A percentile compares a stretch with the other conserved stretches of the same genome.
Evolutionary conservation across 2,329 filamentous ascomycete species (phyloP).

Genomic region (Trichothecium sympodiale): DNA sequence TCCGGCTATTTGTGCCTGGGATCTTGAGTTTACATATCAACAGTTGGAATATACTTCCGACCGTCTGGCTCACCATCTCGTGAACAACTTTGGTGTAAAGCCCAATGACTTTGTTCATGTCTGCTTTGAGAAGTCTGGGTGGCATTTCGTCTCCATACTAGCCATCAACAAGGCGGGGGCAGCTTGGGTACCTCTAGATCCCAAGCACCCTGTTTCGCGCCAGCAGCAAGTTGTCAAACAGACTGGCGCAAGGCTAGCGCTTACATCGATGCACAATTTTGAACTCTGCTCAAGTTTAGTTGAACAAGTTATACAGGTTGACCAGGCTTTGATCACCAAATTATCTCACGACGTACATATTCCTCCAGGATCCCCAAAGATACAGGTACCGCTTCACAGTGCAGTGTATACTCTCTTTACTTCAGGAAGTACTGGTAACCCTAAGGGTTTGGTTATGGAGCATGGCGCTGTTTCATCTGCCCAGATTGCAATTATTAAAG

Average conservation of each 20-base stretch:
- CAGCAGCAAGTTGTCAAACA: not conserved
- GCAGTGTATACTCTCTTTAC: slow-evolving; percentile 8
- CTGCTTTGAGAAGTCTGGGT: slow-evolving; percentile 5
- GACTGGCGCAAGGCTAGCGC: slow-evolving; percentile 1
- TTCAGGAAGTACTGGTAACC: slow-evolving; percentile 8
- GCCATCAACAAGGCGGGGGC: slow-evolving; percentile 6
- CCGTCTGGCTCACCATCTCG: slow-evolving; percentile 7
- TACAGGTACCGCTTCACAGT: not conserved
- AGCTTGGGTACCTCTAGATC: slow-evolving; percentile 5
- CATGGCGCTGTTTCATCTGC: slow-evolving; percentile 8
- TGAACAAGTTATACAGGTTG: not conserved
- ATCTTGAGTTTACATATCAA: slow-evolving; percentile 18
- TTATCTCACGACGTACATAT: not conserved
- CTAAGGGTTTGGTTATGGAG: slow-evolving; percentile 9
- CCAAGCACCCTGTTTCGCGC: slow-evolving; percentile 1
- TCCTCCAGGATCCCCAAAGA: no score
- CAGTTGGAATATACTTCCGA: slow-evolving; percentile 15
- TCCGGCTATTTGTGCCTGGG: no score
- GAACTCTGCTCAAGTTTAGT: not conserved
- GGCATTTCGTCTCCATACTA: slow-evolving; percentile 4
- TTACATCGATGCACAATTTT: not conserved
- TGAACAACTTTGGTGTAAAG: not conserved
- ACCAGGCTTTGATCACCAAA: not conserved
- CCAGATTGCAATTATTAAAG: slow-evolving; percentile 8
- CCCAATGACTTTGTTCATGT: slow-evolving; percentile 2